phyloP scores from a whole-genome alignment of 495 filamentous ascomycete genomes.

The Annulohypoxylon nitens region DNA sequence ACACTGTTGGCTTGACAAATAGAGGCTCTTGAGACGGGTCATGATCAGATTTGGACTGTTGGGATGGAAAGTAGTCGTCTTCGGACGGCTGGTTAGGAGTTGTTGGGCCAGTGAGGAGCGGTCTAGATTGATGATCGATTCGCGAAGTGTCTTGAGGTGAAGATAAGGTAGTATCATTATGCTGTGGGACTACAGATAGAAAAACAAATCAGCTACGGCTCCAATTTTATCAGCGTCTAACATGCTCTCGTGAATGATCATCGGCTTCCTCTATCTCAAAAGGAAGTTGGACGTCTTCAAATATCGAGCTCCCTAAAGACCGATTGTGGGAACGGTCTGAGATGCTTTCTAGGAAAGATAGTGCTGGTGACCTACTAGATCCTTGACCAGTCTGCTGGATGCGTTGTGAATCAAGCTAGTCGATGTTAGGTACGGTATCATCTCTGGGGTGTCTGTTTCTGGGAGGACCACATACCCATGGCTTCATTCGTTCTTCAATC shows the following conservation, averaged over 20 bases:
- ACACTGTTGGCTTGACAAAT: slow-evolving; percentile 79
- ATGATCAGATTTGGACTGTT: slow-evolving; percentile 49
- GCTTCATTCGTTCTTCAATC: slow-evolving; percentile 57
- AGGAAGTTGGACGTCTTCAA: slow-evolving; percentile 48
- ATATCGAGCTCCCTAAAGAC: slow-evolving; percentile 45
- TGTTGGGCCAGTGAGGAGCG: slow-evolving; percentile 41
- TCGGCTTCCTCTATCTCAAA: slow-evolving; percentile 54
- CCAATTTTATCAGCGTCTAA: slow-evolving; percentile 50
- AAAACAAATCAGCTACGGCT: slow-evolving; percentile 50
- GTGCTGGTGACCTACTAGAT: slow-evolving; percentile 50
- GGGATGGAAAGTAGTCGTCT: slow-evolving; percentile 49
- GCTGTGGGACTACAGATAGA: slow-evolving; percentile 53
- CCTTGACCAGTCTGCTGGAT: slow-evolving; percentile 44
- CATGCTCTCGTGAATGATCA: slow-evolving; percentile 38
- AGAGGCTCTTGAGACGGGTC: slow-evolving; percentile 53
- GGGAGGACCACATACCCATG: slow-evolving; percentile 53
- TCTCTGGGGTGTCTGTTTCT: not conserved
- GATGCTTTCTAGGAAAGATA: slow-evolving; percentile 45
- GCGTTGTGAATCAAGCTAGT: slow-evolving; percentile 49
- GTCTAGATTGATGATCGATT: slow-evolving; percentile 51
- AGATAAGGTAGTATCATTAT: slow-evolving; percentile 55
- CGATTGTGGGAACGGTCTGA: slow-evolving; percentile 42
- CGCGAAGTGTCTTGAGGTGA: slow-evolving; percentile 48
- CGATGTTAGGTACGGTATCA: slow-evolving; percentile 21
- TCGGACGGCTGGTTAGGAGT: slow-evolving; percentile 46